Percentiles rank a stretch among this genome's conserved stretches.
These are phyloP conservation scores for Monascus ruber DNA, from an alignment of 2,329 filamentous ascomycete species.

Conservation along the genomic window DNA sequence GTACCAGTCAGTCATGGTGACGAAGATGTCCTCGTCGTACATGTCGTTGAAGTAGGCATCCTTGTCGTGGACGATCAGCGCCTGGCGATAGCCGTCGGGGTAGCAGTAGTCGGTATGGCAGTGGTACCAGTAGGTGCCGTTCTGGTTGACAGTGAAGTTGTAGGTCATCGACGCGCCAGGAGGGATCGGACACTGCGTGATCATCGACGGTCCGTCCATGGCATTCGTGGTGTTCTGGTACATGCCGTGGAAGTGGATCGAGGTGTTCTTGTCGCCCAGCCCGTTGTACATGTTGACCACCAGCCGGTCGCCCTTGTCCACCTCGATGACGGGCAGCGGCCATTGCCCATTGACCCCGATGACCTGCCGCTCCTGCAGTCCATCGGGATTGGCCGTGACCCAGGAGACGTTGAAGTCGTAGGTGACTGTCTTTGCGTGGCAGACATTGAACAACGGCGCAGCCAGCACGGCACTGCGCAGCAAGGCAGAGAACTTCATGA, in stretches of 20 bases:
- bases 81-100: constrained; percentile 57
- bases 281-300: constrained; percentile 59
- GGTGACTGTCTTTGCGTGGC: constrained; percentile 25
- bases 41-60: constrained; percentile 42
- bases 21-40: constrained; percentile 49
- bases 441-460: too few relatives aligned
- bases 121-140: constrained; percentile 56
- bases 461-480: too few relatives aligned
- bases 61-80: constrained; percentile 53
- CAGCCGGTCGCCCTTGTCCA: constrained; percentile 61
- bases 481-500: too few relatives aligned
- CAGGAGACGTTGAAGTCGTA: constrained; percentile 45
- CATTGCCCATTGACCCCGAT: constrained; percentile 65
- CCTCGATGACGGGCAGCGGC: constrained; percentile 60
- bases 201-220: constrained; percentile 61
- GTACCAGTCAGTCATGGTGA: constrained; percentile 66
- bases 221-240: constrained; percentile 64
- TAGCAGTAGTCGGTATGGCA: constrained; percentile 55
- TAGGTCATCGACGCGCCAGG: constrained; percentile 55
- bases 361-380: constrained; percentile 39
- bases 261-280: constrained; percentile 52
- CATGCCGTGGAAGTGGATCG: constrained; percentile 67
- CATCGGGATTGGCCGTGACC: constrained; percentile 46
- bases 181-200: constrained; percentile 57
- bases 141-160: constrained; percentile 49